Conservation (phyloP, 2,329 filamentous ascomycete species). For the Leptographium lundbergii region DNA sequence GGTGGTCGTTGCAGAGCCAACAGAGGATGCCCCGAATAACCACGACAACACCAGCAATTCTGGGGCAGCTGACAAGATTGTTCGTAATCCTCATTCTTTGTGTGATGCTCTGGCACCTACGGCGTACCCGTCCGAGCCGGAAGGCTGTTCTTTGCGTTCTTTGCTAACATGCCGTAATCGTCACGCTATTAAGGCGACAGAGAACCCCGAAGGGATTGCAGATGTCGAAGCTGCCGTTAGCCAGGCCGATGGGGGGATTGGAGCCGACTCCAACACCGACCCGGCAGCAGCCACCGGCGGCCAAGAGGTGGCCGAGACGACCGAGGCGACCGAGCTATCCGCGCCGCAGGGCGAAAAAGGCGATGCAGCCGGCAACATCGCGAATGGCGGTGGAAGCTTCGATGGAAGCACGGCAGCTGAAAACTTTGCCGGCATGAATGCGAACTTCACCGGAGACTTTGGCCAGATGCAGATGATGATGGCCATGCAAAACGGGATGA, state of each 20-base stretch:
- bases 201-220: not conserved
- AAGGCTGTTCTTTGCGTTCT: not conserved
- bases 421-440: constrained; percentile 43
- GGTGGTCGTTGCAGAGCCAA: constrained; percentile 4
- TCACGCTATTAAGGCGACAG: not conserved
- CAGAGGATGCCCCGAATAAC: constrained; percentile 4
- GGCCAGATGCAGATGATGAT: constrained; percentile 74
- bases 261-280: constrained; percentile 17
- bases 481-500: constrained; percentile 60
- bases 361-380: constrained; percentile 5
- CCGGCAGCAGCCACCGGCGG: constrained; percentile 13
- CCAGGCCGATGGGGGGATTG: constrained; percentile 13
- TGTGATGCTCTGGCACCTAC: not conserved
- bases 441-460: constrained; percentile 41
- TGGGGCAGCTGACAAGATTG: constrained; percentile 8
- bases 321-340: constrained; percentile 20
- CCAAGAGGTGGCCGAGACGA: constrained; percentile 19
- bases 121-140: not conserved
- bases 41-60: constrained; percentile 1
- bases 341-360: constrained; percentile 16
- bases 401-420: constrained; percentile 26
- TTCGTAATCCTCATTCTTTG: constrained; percentile 7
- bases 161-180: constrained; percentile 8
- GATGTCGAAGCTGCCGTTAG: constrained; percentile 11
- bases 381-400: constrained; percentile 12